Evolutionary conservation across 139 green algal genomes (phyloP).

Genomic region (Desmodesmus armatus): DNA sequence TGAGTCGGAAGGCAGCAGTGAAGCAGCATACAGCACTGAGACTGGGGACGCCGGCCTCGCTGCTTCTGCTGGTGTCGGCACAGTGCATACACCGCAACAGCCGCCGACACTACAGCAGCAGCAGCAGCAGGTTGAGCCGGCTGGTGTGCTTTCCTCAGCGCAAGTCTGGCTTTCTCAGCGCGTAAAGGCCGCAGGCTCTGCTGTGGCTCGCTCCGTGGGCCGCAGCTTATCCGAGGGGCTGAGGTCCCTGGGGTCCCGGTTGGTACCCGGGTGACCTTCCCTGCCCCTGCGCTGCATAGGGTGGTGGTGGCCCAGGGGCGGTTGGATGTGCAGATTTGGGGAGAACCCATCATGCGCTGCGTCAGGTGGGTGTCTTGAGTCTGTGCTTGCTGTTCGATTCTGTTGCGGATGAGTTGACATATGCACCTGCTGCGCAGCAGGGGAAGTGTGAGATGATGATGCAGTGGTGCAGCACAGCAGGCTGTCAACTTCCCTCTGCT

Average conservation of each 20-base stretch:
- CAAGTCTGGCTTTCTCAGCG: not conserved
- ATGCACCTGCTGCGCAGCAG: not conserved
- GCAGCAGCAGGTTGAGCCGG: not conserved
- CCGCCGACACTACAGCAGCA: not conserved
- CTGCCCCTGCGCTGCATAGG: constrained; percentile 41
- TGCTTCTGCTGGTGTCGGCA: no score
- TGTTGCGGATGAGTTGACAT: not conserved
- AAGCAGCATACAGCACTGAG: no score
- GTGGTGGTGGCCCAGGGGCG: constrained; percentile 35
- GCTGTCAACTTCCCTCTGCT: no score
- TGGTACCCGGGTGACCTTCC: constrained; percentile 2
- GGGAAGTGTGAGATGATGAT: not conserved
- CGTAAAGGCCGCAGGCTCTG: not conserved
- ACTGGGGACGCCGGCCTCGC: no score
- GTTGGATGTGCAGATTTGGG: constrained; percentile 48
- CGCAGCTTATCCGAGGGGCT: not conserved
- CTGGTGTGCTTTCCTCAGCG: not conserved
- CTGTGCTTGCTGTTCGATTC: not conserved
- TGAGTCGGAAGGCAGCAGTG: no score
- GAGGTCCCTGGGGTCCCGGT: not conserved
- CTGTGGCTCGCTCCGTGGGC: not conserved
- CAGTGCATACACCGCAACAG: no score
- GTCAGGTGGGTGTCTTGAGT: no score
- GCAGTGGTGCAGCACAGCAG: constrained; percentile 42
- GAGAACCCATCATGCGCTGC: constrained; percentile 49